Evolutionary conservation across 106 monocot genomes (phyloP), one percentile per base, ranked within the genome.

Genomic region (Dioscorea dumetorum): DNA sequence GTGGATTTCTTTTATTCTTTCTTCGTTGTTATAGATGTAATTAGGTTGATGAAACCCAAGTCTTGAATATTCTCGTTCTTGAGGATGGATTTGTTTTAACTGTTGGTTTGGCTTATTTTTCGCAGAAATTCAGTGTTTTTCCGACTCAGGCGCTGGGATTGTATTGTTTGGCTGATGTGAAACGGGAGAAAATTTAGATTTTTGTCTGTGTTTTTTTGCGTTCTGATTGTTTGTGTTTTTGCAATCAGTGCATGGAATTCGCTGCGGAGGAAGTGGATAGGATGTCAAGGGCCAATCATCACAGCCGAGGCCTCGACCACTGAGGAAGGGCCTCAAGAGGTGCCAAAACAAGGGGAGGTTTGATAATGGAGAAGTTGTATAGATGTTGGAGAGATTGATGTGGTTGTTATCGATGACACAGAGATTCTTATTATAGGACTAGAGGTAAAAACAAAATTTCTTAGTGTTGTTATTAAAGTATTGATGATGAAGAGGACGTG

Each of bases 401-500:
- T 77, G 48, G 75, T 83, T 18, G 60, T 79, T 33, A 67, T 78
- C 64, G 81, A 89, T 66, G 68, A 24, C 50, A 73, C 73, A 54
- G 76, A 66, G 61, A 63, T 18, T 73, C 78, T 22, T 64, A 70
- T 60, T 68, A 64, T 18, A 23, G 63, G 69, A 72, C 74, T 68
- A 74, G 62, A 66, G 31, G 57, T 24, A 61, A 54, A 57, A 73
- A 82, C 18, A 56, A 56, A 33, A 70, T 57, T 49, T 61, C 80
- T n/a, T 51, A 32, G 51, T 74, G 73, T 63, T 70, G 73, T 89
- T 60, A 93, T 99, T 67, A n/a, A n/a, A 72, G 23, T 23, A 84
- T 99, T 58, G 92, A 99, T 72, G 88, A 88, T 64, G 91, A 91
- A 41, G 84, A 81, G 19, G 84, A 58, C 56, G 78, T 66, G 52